Base-by-base conservation (phyloP, 169 alveolate genomes). In the Babesia bigemina region DNA sequence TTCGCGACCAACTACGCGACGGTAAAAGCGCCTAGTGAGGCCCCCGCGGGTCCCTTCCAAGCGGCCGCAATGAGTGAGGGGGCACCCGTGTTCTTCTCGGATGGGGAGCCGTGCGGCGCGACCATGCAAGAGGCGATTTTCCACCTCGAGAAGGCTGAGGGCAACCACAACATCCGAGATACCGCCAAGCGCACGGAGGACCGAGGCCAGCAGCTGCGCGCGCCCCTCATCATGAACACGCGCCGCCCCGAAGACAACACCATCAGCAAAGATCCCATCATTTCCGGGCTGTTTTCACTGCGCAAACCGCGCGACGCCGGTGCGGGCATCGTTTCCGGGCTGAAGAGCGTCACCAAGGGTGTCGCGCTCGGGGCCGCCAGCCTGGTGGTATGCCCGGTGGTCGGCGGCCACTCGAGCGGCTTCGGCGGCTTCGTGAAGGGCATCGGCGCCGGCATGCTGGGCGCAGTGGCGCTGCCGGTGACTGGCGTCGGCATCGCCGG, bases 361-460 rank as follows among this genome's bases (percentile, higher is more conserved):
- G 94, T 93, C 36, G 93, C 91, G 19, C 91, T 90, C 50, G 97
- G 97, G 10, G 94, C 93, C 50, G 93, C 95, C n/a, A 86, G 93
- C 39, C 89, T 94, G 39, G 94, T 94, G 56, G 91, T 92, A 7
- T 90, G 93, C 29, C 97, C 97, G 17, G 94, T 92, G 4, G 94
- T 93, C 11, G 96, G 97, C 24, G 95, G 95, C 22, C 82, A 90
- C n/a, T 87, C 92, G 28, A 93, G 88, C 53, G 97, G 97, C 22
- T 91, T 94, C 22, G 78, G 90, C 49, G 97, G 97, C 10, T 94
- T 94, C 69, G 89, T 94, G 70, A 94, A 94, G 58, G 97, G 97
- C 13, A 75, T 92, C 61, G 96, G 94, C n/a, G 94, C 95, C 28
- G 97, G 97, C 4, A 75, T 94, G 28, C 79, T 91, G 49, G 94